Percentiles rank a stretch among this genome's conserved stretches.
These are phyloP conservation scores for Dioscorea zingiberensis DNA, from an alignment of 106 monocot genomes.

Conservation along the genomic window DNA sequence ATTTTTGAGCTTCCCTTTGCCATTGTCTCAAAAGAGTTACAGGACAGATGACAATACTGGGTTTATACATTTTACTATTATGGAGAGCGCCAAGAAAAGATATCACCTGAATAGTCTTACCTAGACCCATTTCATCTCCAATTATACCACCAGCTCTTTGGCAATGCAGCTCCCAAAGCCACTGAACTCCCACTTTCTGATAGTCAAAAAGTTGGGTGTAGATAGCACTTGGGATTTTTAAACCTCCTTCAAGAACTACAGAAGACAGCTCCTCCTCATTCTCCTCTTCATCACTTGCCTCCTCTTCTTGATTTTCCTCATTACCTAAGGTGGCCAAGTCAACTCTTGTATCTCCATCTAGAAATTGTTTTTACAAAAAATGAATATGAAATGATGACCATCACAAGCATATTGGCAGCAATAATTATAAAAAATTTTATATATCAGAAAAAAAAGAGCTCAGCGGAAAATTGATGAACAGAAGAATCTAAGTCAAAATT, in stretches of 20 bases:
- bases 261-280: slow-evolving; percentile 20
- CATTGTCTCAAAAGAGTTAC: slow-evolving; percentile 87
- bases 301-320: slow-evolving; percentile 35
- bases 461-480: too few species aligned
- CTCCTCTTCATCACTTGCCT: slow-evolving; percentile 13
- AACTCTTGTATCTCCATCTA: slow-evolving; percentile 33
- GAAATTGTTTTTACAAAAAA: slow-evolving; percentile 7
- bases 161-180: slow-evolving; percentile 98
- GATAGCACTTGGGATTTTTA: slow-evolving; percentile 62
- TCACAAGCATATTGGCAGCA: neutral
- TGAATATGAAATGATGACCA: neutral
- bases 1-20: slow-evolving; percentile 73
- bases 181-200: slow-evolving; percentile 95
- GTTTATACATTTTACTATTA: slow-evolving; percentile 79
- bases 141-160: slow-evolving; percentile 96
- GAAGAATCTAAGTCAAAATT: too few species aligned
- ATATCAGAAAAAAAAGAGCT: too few species aligned
- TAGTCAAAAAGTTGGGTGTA: slow-evolving; percentile 85
- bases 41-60: slow-evolving; percentile 90
- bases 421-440: too few species aligned
- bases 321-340: slow-evolving; percentile 17
- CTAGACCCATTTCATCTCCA: slow-evolving; percentile 98
- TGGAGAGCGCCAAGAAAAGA: slow-evolving; percentile 89
- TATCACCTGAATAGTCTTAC: slow-evolving; percentile 85
- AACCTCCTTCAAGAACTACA: slow-evolving; percentile 82